phyloP scores from a whole-genome alignment of 2,329 filamentous ascomycete genomes.

The Penicillium sp. region DNA sequence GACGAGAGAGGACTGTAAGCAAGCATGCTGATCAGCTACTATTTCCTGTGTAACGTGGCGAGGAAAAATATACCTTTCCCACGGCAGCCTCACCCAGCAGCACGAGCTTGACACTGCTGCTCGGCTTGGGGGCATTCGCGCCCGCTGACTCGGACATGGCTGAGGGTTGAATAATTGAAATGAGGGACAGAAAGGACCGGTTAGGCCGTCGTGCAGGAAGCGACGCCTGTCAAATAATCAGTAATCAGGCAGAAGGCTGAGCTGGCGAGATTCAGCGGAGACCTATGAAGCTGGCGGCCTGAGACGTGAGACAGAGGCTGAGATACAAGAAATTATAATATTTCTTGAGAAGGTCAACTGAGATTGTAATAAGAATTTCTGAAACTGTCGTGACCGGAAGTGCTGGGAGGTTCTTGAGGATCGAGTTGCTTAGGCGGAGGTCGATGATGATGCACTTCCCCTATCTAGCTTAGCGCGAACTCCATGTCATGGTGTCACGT shows the following conservation, averaged over 20 bases:
- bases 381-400: constrained; percentile 7
- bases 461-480: constrained; percentile 26
- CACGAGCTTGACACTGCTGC: constrained; percentile 99
- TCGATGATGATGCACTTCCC: constrained; percentile 25
- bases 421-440: constrained; percentile 18
- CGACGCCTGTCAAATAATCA: constrained; percentile 20
- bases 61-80: constrained; percentile 72
- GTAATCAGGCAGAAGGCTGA: constrained; percentile 28
- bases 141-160: constrained; percentile 72
- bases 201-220: constrained; percentile 33
- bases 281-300: constrained; percentile 21
- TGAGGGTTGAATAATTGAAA: constrained; percentile 3
- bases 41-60: constrained; percentile 4
- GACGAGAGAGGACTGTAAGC: constrained; percentile 82
- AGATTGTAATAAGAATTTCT: constrained; percentile 5
- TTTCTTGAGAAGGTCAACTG: not conserved
- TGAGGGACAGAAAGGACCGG: constrained; percentile 8
- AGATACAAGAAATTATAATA: not conserved
- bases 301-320: constrained; percentile 18
- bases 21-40: constrained; percentile 11
- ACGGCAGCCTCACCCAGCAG: constrained; percentile 96
- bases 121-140: constrained; percentile 77
- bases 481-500: constrained; percentile 28
- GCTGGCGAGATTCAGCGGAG: constrained; percentile 23
- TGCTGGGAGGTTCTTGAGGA: constrained; percentile 1